A percentile compares a stretch with the other conserved stretches of the same genome.
Evolutionary conservation across 1,139 yeast species (phyloP).

Genomic region (Taphrina deformans): DNA sequence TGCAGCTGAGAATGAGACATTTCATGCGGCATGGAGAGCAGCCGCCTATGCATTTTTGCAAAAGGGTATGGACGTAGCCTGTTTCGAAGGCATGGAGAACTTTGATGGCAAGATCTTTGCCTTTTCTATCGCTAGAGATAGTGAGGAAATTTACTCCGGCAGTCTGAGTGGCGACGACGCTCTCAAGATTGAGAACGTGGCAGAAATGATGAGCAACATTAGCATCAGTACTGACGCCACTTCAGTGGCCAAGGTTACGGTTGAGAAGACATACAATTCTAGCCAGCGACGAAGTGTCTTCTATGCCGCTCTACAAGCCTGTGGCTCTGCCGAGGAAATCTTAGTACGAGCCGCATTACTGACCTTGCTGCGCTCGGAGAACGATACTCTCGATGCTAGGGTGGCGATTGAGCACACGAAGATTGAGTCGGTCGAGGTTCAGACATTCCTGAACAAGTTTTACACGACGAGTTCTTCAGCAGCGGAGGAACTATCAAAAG

Average conservation of each 20-base stretch:
- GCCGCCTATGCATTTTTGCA: conserved; percentile 9
- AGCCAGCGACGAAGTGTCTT: conserved; percentile 17
- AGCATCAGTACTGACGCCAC: not conserved
- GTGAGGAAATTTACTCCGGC: conserved; percentile 14
- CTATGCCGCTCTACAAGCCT: conserved; percentile 1
- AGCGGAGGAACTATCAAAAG: not conserved
- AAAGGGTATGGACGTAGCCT: conserved; percentile 25
- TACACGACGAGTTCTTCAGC: conserved; percentile 11
- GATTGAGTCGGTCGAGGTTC: not conserved
- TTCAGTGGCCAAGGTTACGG: not conserved
- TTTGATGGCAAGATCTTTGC: conserved; percentile 28
- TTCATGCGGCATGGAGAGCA: conserved; percentile 13
- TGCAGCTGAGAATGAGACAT: not conserved
- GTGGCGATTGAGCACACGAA: not conserved
- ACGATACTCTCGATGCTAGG: not conserved
- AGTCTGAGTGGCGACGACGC: not conserved
- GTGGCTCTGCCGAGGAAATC: not conserved
- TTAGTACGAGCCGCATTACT: not conserved
- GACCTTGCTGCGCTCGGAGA: not conserved
- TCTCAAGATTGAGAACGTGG: not conserved
- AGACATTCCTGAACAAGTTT: not conserved
- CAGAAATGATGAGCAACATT: conserved; percentile 3
- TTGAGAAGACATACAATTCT: not conserved
- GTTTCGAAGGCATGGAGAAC: conserved; percentile 21
- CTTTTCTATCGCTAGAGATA: conserved; percentile 16